Evolutionary conservation across 2,329 filamentous ascomycete genomes (phyloP).

Genomic region (Sclerotinia subarctica): DNA sequence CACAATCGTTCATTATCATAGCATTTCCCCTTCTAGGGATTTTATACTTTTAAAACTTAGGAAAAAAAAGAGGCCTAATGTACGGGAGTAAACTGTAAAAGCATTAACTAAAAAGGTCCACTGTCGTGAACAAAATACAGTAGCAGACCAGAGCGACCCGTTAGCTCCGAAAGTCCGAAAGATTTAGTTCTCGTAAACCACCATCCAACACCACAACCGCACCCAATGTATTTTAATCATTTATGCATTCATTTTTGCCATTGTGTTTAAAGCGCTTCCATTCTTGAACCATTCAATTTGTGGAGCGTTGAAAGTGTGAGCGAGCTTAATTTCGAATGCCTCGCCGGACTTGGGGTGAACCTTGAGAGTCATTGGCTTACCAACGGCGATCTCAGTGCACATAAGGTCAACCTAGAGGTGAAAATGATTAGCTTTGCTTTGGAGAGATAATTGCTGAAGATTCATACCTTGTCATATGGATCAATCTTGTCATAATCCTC

Average conservation of each 20-base stretch:
- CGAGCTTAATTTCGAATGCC: slow-evolving; percentile 77
- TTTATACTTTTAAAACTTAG: slow-evolving; percentile 20
- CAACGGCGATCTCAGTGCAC: slow-evolving; percentile 84
- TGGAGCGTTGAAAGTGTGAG: slow-evolving; percentile 96
- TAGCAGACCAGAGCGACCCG: slow-evolving; percentile 19
- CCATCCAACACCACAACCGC: slow-evolving; percentile 10
- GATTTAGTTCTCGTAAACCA: slow-evolving; percentile 16
- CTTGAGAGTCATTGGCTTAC: slow-evolving; percentile 85
- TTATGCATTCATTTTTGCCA: slow-evolving; percentile 66
- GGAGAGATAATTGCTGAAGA: background rate
- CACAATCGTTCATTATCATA: background rate
- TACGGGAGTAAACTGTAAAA: slow-evolving; percentile 19
- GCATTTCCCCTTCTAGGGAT: slow-evolving; percentile 1
- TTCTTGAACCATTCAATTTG: slow-evolving; percentile 99
- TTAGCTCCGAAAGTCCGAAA: slow-evolving; percentile 18
- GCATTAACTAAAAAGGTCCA: slow-evolving; percentile 15
- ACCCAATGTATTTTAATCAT: slow-evolving; percentile 12
- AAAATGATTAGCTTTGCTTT: background rate
- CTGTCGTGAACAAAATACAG: slow-evolving; percentile 20
- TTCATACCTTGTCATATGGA: slow-evolving; percentile 70
- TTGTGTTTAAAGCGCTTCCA: slow-evolving; percentile 94
- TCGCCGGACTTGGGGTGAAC: slow-evolving; percentile 89
- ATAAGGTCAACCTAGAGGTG: slow-evolving; percentile 65
- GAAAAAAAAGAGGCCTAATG: slow-evolving; percentile 18
- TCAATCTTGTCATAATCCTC: slow-evolving; percentile 98